Base-by-base conservation (phyloP, 768 basidiomycete genomes). In the Suillus americanus region DNA sequence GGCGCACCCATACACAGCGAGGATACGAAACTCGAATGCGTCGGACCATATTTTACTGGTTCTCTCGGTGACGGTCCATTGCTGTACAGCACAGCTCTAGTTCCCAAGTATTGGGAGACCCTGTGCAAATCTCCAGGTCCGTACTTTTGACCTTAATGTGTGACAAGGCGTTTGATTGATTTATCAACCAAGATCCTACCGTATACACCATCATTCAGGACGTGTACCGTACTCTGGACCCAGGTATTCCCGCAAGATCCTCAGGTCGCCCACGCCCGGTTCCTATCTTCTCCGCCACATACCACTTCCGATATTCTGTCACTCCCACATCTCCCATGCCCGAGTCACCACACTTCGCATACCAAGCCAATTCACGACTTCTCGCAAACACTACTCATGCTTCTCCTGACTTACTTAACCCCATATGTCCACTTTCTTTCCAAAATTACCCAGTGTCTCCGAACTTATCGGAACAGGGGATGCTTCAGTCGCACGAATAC, bases 151-250 rank as follows among this genome's bases (percentile, higher is more conserved):
- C 0, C 18, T 59, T 28, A 10, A 59, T 18, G 38, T 40, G 40
- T 68, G 62, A 82, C 67, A 25, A 6, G 25, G 50, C 71, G 9
- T 23, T 60, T 3, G 37, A 23, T 50, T 60, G 20, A 51, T 51
- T 18, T 30, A 12, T 28, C 37, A 14, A 50, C 33, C 6, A 66
- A 91, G 90, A 92, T 74, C 87, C 89, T 28, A 85, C 88, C 9
- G 75, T 82, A 63, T 91, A 83, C 74, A 85, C 83, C 3, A 89
- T 92, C 70, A 76, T 85, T 53, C 90, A 92, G 72, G 85, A 88
- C 60, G 86, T 92, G 50, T 69, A 75, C 61, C 72, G 72, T 48
- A 69, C 79, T 35, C 66, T 67, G 33, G 72, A 76, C 38, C 38
- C 63, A 35, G 70, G 67, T 37, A 69, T 78, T 35, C 72, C 68